These are phyloP conservation scores for Ceratocystis albifundus DNA, from an alignment of 2,329 filamentous ascomycete species.

Conservation along the genomic window DNA sequence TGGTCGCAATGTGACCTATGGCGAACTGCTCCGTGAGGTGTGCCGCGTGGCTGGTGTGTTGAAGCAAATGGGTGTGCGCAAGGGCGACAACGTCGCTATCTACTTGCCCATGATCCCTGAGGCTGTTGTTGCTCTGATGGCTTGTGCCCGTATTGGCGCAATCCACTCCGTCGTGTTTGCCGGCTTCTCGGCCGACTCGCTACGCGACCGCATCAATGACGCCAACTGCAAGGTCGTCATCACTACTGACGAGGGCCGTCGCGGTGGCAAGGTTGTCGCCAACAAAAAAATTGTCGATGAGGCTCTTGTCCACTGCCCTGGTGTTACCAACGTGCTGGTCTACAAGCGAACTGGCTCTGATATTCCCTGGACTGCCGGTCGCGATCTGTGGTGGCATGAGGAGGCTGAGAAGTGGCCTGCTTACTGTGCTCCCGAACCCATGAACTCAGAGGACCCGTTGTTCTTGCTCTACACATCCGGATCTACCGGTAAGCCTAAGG, in stretches of 20 bases:
- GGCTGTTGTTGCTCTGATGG: slow-evolving; percentile 80
- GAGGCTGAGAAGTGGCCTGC: slow-evolving; percentile 93
- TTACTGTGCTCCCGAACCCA: slow-evolving; percentile 78
- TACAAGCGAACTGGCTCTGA: slow-evolving; percentile 90
- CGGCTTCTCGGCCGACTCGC: slow-evolving; percentile 90
- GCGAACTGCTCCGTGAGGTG: slow-evolving; percentile 85
- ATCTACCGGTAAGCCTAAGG: slow-evolving; percentile 97
- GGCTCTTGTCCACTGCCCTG: slow-evolving; percentile 88
- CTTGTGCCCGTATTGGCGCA: slow-evolving; percentile 83
- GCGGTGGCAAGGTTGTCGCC: slow-evolving; percentile 90
- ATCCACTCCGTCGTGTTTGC: slow-evolving; percentile 97
- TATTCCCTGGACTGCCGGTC: slow-evolving; percentile 76
- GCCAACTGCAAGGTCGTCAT: slow-evolving; percentile 87
- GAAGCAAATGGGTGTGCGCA: slow-evolving; percentile 90
- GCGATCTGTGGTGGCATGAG: slow-evolving; percentile 98
- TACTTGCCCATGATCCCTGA: slow-evolving; percentile 99
- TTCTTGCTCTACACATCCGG: slow-evolving; percentile 98
- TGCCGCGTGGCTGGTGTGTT: slow-evolving; percentile 77
- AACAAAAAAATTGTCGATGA: slow-evolving; percentile 99
- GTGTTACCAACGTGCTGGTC: slow-evolving; percentile 73
- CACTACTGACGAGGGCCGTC: slow-evolving; percentile 94
- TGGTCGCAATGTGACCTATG: slow-evolving; percentile 82
- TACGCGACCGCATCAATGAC: slow-evolving; percentile 88
- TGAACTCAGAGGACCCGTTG: slow-evolving; percentile 89
- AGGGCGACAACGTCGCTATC: slow-evolving; percentile 92